A percentile compares a stretch with the other conserved stretches of the same genome.
phyloP scores from a whole-genome alignment of 768 basidiomycete genomes.

The Auricularia auricula-judae region DNA sequence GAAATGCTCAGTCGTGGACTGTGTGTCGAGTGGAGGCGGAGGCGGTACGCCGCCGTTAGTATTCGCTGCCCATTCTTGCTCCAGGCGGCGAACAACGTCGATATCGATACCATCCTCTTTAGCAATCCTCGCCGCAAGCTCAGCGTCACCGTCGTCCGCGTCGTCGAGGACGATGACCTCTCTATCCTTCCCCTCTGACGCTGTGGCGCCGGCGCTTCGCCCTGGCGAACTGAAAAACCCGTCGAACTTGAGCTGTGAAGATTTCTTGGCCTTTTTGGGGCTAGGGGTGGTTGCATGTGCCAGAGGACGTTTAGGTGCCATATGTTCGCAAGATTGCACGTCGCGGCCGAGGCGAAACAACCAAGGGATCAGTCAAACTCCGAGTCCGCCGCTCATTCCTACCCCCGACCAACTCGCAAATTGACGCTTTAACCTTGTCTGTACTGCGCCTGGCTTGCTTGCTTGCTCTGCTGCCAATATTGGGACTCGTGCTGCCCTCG shows the following conservation, averaged over 20 bases:
- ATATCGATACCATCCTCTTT: background rate
- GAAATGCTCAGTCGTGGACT: too few species aligned
- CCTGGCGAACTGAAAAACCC: background rate
- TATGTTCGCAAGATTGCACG: background rate
- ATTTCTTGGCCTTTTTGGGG: background rate
- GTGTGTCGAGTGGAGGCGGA: too few species aligned
- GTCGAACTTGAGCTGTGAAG: background rate
- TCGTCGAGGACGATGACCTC: background rate
- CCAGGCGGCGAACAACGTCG: background rate
- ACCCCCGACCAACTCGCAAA: background rate
- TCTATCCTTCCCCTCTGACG: too few species aligned
- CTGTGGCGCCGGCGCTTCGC: background rate
- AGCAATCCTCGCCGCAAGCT: background rate
- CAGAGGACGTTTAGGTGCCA: background rate
- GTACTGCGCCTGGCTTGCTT: too few species aligned
- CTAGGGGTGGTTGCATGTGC: background rate
- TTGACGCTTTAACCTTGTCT: too few species aligned
- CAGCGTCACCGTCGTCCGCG: background rate
- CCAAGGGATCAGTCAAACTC: background rate
- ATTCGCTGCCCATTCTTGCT: background rate
- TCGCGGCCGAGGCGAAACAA: background rate
- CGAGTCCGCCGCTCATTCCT: background rate
- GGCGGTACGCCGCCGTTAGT: too few species aligned
- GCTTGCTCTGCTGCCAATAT: too few species aligned
- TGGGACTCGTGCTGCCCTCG: too few species aligned